phyloP scores from a whole-genome alignment of 192 early-diverging fungal genomes.

The Coemansia sp. region DNA sequence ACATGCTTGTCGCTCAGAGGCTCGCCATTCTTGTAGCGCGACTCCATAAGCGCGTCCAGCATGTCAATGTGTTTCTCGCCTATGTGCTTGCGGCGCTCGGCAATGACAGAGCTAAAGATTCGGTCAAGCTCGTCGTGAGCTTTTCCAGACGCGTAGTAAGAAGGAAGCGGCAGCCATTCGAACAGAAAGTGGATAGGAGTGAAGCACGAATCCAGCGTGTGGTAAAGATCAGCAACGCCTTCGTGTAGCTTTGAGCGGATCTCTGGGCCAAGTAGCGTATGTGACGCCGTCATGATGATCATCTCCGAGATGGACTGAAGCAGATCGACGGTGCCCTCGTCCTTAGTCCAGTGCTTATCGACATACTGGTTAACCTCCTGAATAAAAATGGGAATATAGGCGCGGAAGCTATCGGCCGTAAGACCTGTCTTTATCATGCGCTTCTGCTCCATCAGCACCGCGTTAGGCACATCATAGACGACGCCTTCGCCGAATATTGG shows the following conservation, averaged over 20 bases:
- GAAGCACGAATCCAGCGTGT: constrained; percentile 92
- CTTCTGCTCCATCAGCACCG: constrained; percentile 98
- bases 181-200: constrained; percentile 94
- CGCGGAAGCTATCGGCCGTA: constrained; percentile 79
- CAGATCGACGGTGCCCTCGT: constrained; percentile 62
- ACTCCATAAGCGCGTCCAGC: constrained; percentile 78
- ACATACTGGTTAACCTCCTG: constrained; percentile 82
- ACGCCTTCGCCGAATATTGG: constrained; percentile 94
- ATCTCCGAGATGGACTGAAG: constrained; percentile 83
- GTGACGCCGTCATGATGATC: constrained; percentile 91
- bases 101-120: constrained; percentile 78
- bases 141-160: constrained; percentile 79
- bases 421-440: constrained; percentile 95
- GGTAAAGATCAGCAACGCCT: constrained; percentile 86
- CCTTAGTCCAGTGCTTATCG: constrained; percentile 59
- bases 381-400: constrained; percentile 84
- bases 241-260: constrained; percentile 81
- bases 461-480: constrained; percentile 93
- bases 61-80: constrained; percentile 69
- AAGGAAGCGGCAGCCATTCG: constrained; percentile 84
- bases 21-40: constrained; percentile 85
- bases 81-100: constrained; percentile 63
- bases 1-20: constrained; percentile 78
- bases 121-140: constrained; percentile 81
- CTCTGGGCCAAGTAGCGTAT: constrained; percentile 92